Evolutionary conservation across 371 early-diverging fungal species (phyloP).

Genomic region (Rhizomucor miehei): DNA sequence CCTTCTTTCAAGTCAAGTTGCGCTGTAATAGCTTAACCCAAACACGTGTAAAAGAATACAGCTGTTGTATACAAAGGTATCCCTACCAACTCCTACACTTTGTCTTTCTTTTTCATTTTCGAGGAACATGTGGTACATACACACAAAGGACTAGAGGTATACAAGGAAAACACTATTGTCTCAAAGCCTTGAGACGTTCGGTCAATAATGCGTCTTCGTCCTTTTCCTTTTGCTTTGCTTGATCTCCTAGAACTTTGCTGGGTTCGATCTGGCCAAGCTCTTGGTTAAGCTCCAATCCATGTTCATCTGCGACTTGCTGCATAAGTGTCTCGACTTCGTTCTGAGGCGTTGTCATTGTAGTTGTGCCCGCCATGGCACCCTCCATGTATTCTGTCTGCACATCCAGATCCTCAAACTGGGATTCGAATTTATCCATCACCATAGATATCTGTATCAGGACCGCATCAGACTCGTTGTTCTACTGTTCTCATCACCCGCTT

Average conservation of each 20-base stretch:
- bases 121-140: neutral
- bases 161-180: slow-evolving; percentile 17
- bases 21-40: no score
- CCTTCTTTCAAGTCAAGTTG: no score
- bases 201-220: slow-evolving; percentile 32
- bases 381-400: slow-evolving; percentile 94
- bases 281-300: slow-evolving; percentile 81
- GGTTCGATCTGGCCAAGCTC: slow-evolving; percentile 51
- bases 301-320: slow-evolving; percentile 93
- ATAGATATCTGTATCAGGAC: slow-evolving; percentile 62
- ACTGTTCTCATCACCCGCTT: neutral
- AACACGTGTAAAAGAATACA: neutral
- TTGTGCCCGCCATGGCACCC: slow-evolving; percentile 83
- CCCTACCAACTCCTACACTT: neutral
- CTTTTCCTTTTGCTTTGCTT: slow-evolving; percentile 25
- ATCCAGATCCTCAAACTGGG: slow-evolving; percentile 91
- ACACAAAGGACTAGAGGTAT: neutral
- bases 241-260: slow-evolving; percentile 24
- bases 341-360: slow-evolving; percentile 85
- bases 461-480: neutral
- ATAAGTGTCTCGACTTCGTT: slow-evolving; percentile 89
- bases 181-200: slow-evolving; percentile 29
- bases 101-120: neutral
- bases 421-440: slow-evolving; percentile 95
- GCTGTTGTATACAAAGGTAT: neutral